Percentiles rank a stretch among this genome's conserved stretches.
phyloP scores from a whole-genome alignment of 768 basidiomycete species.

The Podaxis sp. region DNA sequence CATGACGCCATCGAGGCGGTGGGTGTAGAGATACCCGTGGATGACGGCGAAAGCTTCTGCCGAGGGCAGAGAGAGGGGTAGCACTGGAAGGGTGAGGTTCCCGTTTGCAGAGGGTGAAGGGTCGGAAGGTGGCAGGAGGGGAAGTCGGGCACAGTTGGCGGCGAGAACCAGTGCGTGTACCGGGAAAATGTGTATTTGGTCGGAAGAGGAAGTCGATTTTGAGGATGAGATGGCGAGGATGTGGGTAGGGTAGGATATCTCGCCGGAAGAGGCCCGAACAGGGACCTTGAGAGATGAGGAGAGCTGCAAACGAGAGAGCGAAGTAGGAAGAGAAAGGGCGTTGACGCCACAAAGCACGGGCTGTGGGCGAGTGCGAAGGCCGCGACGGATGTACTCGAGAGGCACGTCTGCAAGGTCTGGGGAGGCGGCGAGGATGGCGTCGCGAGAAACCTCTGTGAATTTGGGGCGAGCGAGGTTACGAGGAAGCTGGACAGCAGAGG shows the following conservation, averaged over 20 bases:
- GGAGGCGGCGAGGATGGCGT: slow-evolving; percentile 59
- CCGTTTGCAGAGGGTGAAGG: slow-evolving; percentile 21
- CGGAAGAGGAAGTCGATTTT: slow-evolving; percentile 30
- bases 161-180: slow-evolving; percentile 62
- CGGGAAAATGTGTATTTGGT: slow-evolving; percentile 49
- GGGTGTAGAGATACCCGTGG: slow-evolving; percentile 65
- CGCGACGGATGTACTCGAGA: slow-evolving; percentile 62
- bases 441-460: slow-evolving; percentile 51
- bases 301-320: slow-evolving; percentile 62
- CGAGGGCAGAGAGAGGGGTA: slow-evolving; percentile 67
- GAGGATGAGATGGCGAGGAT: slow-evolving; percentile 53
- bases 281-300: slow-evolving; percentile 54
- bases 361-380: slow-evolving; percentile 43
- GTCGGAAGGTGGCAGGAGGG: slow-evolving; percentile 38
- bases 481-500: slow-evolving; percentile 58
- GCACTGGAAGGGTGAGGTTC: slow-evolving; percentile 53
- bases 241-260: slow-evolving; percentile 46
- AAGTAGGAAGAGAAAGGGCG: slow-evolving; percentile 46
- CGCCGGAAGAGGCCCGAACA: slow-evolving; percentile 23
- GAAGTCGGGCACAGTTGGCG: slow-evolving; percentile 54
- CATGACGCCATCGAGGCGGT: slow-evolving; percentile 55
- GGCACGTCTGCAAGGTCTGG: slow-evolving; percentile 64
- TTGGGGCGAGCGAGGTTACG: slow-evolving; percentile 62
- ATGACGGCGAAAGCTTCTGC: slow-evolving; percentile 64
- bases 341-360: slow-evolving; percentile 53